Conservation (phyloP, 495 filamentous ascomycete species). For the Poronia punctata region DNA sequence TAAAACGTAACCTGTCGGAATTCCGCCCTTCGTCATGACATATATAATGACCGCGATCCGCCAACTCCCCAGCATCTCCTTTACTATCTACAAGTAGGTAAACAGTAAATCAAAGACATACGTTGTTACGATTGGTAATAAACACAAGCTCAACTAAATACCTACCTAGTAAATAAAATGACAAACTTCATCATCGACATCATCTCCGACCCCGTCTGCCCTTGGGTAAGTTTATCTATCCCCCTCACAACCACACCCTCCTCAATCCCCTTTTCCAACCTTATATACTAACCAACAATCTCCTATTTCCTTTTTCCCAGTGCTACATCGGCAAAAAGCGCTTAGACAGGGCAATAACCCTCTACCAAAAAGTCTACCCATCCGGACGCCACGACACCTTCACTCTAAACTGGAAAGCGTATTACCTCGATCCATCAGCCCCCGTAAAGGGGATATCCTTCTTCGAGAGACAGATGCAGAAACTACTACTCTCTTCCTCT, state of each 20-base stretch:
- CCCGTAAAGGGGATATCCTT: background rate
- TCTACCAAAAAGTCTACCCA: constrained; percentile 54
- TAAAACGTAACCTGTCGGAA: constrained; percentile 3
- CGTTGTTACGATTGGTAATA: no score
- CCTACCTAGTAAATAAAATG: constrained; percentile 46
- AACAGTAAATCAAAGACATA: background rate
- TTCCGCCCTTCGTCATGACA: constrained; percentile 1
- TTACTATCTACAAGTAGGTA: no score
- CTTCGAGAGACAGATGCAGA: background rate
- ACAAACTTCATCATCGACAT: constrained; percentile 71
- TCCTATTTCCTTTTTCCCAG: constrained; percentile 17
- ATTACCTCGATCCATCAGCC: constrained; percentile 53
- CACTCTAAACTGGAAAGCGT: constrained; percentile 65
- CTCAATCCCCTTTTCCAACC: background rate
- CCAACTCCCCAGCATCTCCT: no score
- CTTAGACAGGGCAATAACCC: constrained; percentile 59
- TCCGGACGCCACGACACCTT: constrained; percentile 58
- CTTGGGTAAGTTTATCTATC: constrained; percentile 47
- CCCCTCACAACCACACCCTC: constrained; percentile 1
- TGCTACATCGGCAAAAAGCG: constrained; percentile 81
- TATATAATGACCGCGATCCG: no score
- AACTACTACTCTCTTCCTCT: no score
- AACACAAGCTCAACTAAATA: background rate
- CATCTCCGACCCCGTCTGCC: constrained; percentile 73
- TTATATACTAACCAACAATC: background rate